Percentiles rank a stretch among this genome's conserved stretches.
phyloP scores from a whole-genome alignment of 2,329 filamentous ascomycete species.

The Fusarium devonianum region DNA sequence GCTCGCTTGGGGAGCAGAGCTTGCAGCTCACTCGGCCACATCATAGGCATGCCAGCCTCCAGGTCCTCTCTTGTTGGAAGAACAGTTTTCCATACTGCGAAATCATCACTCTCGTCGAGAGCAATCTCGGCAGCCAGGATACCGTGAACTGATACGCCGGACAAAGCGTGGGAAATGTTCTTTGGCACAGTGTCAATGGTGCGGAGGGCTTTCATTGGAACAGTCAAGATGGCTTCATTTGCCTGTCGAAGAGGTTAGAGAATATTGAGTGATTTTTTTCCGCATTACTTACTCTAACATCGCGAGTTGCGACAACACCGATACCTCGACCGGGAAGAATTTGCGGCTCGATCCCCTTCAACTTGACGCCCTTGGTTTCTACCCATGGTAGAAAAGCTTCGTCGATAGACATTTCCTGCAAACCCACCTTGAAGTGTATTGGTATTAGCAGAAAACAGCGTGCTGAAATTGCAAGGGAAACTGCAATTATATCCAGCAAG shows the following conservation, averaged over 20 bases:
- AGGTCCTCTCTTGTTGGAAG: slow-evolving; percentile 72
- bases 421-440: neutral
- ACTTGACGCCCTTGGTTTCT: slow-evolving; percentile 45
- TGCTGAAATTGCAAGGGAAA: neutral
- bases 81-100: slow-evolving; percentile 68
- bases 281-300: slow-evolving; percentile 63
- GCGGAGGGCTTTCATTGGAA: slow-evolving; percentile 70
- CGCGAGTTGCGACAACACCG: slow-evolving; percentile 75
- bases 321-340: slow-evolving; percentile 76
- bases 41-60: slow-evolving; percentile 47
- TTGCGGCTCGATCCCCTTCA: slow-evolving; percentile 69
- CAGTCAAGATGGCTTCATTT: slow-evolving; percentile 66
- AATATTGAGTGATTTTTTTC: neutral
- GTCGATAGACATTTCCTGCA: slow-evolving; percentile 34
- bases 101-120: slow-evolving; percentile 57
- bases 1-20: slow-evolving; percentile 55
- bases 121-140: slow-evolving; percentile 74
- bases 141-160: slow-evolving; percentile 70
- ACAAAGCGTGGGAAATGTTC: slow-evolving; percentile 59
- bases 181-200: slow-evolving; percentile 67
- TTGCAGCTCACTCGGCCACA: slow-evolving; percentile 57
- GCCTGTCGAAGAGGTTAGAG: slow-evolving; percentile 40
- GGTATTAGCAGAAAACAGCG: neutral
- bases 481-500: neutral
- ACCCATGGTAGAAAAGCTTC: slow-evolving; percentile 70